A percentile compares a stretch with the other conserved stretches of the same genome.
These are phyloP conservation scores for Penicillium freii DNA, from an alignment of 2,329 filamentous ascomycete species.

Conservation along the genomic window DNA sequence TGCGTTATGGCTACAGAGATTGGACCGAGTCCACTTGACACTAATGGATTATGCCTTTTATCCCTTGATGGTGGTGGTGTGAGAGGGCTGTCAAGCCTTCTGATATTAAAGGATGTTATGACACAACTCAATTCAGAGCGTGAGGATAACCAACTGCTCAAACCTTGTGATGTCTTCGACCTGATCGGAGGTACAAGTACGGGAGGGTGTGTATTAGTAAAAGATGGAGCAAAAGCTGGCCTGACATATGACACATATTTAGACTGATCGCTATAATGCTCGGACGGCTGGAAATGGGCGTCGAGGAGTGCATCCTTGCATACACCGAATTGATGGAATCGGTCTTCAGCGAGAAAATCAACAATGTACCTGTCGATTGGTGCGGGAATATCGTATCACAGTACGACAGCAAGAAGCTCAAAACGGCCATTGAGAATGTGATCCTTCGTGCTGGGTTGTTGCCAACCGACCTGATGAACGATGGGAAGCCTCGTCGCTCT, in stretches of 20 bases:
- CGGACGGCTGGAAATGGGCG: conserved; percentile 35
- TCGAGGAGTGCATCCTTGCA: conserved; percentile 34
- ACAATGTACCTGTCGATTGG: conserved; percentile 11
- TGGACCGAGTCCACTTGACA: conserved; percentile 7
- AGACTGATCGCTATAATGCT: conserved; percentile 43
- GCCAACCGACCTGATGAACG: conserved; percentile 9
- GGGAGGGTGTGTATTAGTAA: conserved; percentile 26
- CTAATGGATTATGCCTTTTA: conserved; percentile 17
- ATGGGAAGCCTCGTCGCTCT: conserved; percentile 2
- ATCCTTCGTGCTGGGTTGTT: conserved; percentile 6
- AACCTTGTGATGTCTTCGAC: conserved; percentile 23
- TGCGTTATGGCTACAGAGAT: background rate
- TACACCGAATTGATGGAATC: conserved; percentile 29
- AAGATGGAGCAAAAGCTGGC: background rate
- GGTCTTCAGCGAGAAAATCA: conserved; percentile 26
- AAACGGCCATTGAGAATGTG: conserved; percentile 13
- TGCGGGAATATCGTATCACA: conserved; percentile 10
- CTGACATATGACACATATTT: background rate
- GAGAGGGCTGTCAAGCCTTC: conserved; percentile 39
- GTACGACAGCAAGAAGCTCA: conserved; percentile 14
- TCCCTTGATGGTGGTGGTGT: conserved; percentile 43
- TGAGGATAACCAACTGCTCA: conserved; percentile 15
- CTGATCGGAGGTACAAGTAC: conserved; percentile 23
- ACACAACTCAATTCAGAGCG: conserved; percentile 26
- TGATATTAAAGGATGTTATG: conserved; percentile 40